These are phyloP conservation scores for Tagetes patula DNA, from an alignment of 129 eudicot species.

Conservation along the genomic window DNA sequence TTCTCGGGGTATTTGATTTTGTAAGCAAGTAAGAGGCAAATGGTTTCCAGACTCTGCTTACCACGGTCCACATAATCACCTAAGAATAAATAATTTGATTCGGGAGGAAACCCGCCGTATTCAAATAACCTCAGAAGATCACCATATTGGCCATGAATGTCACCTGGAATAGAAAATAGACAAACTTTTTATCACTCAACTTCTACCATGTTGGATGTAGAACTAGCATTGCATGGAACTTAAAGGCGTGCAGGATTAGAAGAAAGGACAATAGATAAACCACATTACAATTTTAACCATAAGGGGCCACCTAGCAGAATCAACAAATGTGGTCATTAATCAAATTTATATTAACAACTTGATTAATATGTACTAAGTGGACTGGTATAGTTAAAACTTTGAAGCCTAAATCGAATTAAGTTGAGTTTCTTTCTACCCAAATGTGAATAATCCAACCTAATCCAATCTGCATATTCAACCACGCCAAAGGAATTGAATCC, in stretches of 20 bases:
- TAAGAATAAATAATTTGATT: slow-evolving; percentile 67
- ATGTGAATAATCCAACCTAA: slow-evolving; percentile 5
- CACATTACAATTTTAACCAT: not conserved
- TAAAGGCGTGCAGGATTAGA: not conserved
- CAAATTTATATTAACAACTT: not conserved
- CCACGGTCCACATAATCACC: slow-evolving; percentile 90
- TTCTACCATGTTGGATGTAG: not conserved
- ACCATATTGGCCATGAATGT: slow-evolving; percentile 80
- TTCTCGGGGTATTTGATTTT: slow-evolving; percentile 77
- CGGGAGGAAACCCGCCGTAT: slow-evolving; percentile 83
- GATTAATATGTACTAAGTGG: slow-evolving; percentile 2
- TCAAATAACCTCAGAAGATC: slow-evolving; percentile 76
- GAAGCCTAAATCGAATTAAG: not conserved
- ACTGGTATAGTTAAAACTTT: not conserved
- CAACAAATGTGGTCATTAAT: not conserved
- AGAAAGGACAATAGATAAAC: not conserved
- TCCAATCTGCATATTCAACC: slow-evolving; percentile 5
- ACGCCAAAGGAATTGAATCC: not conserved
- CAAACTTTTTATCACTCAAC: slow-evolving; percentile 14
- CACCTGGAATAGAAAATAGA: slow-evolving; percentile 46
- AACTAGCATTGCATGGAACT: not conserved
- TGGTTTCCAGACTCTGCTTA: slow-evolving; percentile 76
- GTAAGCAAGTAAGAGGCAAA: slow-evolving; percentile 74
- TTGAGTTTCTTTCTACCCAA: not conserved
- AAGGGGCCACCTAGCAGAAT: not conserved